Base-by-base conservation (phyloP, 345 rosid species). In the Camelina laxa region DNA sequence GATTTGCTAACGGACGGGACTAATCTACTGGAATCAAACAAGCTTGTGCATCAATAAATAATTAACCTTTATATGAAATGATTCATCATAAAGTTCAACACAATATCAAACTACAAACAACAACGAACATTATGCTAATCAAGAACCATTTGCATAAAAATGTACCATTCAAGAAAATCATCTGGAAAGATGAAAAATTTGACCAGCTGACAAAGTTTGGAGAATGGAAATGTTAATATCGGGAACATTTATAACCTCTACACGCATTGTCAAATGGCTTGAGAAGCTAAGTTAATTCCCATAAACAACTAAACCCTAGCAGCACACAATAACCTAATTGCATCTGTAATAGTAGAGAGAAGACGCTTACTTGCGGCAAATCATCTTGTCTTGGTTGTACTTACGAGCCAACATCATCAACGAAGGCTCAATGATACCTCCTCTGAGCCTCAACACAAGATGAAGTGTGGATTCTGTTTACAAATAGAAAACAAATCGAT, bases 371-470 rank as follows among this genome's bases (percentile, higher is more conserved):
- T 89, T 89, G 83, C 97, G 87, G 87, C 97, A 92, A 70, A 92
- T 89, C 87, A 82, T 89, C 82, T 92, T 92, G 71, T 92, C 97
- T 69, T 91, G 97, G 77, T 89, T 91, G 75, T 84, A 89, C 75
- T 89, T 91, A 67, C 96, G 89, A 76, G 96, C 97, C 83, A 92
- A 77, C 16, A 89, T 89, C 93, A 92, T 92, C 87, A 92, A 81
- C 16, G 96, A 89, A 21, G 97, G 96, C 86, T 92, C 96, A 20
- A 89, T 92, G 69, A 91, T 91, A 17, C 97, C 97, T 75, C 97
- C 96, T 19, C 97, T 87, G 27, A 91, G 85, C 83, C 97, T 89
- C 82, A 89, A 70, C 45, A 89, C 96, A 21, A 92, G 84, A 82
- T 92, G 97, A 60, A 92, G 96, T 0, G 97, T 89, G 0, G 96